Evolutionary conservation across 2,329 filamentous ascomycete genomes (phyloP), one percentile per base, ranked within the genome.

Genomic region (Bipolaris cookei): DNA sequence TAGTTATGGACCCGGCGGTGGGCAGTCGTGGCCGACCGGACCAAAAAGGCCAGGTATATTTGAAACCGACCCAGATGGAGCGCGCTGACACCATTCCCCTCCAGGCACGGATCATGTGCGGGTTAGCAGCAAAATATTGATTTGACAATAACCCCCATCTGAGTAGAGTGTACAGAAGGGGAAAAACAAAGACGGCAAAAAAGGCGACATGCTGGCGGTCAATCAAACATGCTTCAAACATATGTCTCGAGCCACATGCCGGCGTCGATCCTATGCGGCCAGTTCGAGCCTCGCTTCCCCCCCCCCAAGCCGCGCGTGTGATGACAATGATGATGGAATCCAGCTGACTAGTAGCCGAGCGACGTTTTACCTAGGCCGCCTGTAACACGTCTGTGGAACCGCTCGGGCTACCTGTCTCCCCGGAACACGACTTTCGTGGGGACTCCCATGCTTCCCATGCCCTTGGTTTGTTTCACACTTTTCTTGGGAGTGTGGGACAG

Each of bases 41-140:
- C 20, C 25, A 28, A 34, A 44, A 52, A 41, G 25, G 41, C 42
- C 49, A 51, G 46, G 32, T 43, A 32, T 51, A 66, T 52, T 45
- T 68, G 62, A 66, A 68, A 68, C 64, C 50, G 61, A 59, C 58
- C 62, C 42, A 32, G 47, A 52, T 63, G 63, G 59, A 53, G 54
- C 54, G 54, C 54, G 55, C 41, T 51, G 57, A 56, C 50, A 53
- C 49, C 50, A 38, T 28, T 51, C 25, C 30, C 35, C 34, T 25
- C 53, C 11, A 51, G 45, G 47, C 47, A 41, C 48, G 44, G 45
- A 30, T 35, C 25, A 28, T 28, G 25, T 28, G 25, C 25, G 25
- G 25, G 25, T 28, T 28, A 28, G 25, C 4, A 28, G 8, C 25
- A 28, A 28, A 10, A 28, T 28, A 28, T 28, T 28, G 25, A 32